Conservation (phyloP, 805 yeast species). For the Starmerella ratchasimensis region DNA sequence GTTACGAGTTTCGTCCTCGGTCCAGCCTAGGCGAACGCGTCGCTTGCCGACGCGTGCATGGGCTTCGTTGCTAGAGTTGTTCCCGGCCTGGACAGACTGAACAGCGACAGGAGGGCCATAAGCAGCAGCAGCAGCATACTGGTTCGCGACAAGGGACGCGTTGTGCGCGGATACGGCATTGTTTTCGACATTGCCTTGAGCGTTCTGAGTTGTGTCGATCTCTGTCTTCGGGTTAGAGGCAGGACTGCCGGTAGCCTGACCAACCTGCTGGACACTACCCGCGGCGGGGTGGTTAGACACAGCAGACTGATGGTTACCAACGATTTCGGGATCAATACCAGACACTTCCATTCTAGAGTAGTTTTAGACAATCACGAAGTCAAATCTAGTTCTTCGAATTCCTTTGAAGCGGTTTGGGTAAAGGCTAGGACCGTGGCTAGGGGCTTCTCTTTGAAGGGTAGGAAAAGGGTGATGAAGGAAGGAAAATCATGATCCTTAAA, state of each 20-base stretch:
- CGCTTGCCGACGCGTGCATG: constrained; percentile 25
- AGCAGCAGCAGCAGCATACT: constrained; percentile 20
- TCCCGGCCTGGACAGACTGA: constrained; percentile 10
- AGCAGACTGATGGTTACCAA: constrained; percentile 22
- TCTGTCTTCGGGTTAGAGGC: constrained; percentile 3
- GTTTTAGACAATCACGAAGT: not conserved
- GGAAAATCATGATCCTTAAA: not conserved
- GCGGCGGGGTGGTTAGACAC: constrained; percentile 10
- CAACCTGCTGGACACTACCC: constrained; percentile 14
- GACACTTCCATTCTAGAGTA: constrained; percentile 20
- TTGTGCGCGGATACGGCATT: constrained; percentile 11
- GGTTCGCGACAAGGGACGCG: constrained; percentile 14
- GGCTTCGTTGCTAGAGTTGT: constrained; percentile 6
- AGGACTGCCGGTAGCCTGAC: constrained; percentile 11
- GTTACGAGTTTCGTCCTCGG: constrained; percentile 31
- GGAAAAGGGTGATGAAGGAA: constrained; percentile 16
- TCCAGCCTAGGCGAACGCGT: constrained; percentile 30
- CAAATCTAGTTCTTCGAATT: too few species aligned
- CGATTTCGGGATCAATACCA: constrained; percentile 26
- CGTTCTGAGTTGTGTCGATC: constrained; percentile 6
- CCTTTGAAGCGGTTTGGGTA: constrained; percentile 18
- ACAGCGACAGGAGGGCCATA: constrained; percentile 18
- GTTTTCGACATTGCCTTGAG: constrained; percentile 5
- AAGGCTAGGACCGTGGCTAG: constrained; percentile 20
- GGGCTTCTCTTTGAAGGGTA: constrained; percentile 14